Conservation (phyloP, 495 filamentous ascomycete genomes). For the Aspergillus mulundensis region DNA sequence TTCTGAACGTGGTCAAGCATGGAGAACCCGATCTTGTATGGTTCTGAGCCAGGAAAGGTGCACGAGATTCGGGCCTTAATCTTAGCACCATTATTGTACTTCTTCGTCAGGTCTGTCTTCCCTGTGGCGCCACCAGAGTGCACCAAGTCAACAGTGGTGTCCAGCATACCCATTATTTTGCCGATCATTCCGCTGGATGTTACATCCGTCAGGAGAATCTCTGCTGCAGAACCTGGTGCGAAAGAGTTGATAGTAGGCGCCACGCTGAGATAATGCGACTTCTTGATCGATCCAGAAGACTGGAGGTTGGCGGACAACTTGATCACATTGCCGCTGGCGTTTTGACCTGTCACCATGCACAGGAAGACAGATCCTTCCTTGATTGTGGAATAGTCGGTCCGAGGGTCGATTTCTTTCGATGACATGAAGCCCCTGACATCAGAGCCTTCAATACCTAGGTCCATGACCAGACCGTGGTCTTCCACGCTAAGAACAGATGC, state of each 20-base stretch:
- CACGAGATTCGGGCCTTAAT: conserved; percentile 82
- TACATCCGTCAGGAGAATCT: conserved; percentile 76
- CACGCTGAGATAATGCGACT: conserved; percentile 60
- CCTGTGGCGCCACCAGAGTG: conserved; percentile 71
- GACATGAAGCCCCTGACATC: conserved; percentile 78
- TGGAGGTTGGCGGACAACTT: conserved; percentile 77
- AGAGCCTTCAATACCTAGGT: conserved; percentile 68
- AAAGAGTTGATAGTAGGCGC: conserved; percentile 88
- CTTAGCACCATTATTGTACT: conserved; percentile 76
- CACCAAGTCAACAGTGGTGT: conserved; percentile 83
- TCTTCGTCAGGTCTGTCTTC: conserved; percentile 62
- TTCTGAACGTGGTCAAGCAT: conserved; percentile 76
- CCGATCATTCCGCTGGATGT: conserved; percentile 59
- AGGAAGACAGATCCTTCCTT: conserved; percentile 80
- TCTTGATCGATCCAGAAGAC: conserved; percentile 64
- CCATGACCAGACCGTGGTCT: conserved; percentile 93
- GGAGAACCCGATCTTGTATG: conserved; percentile 80
- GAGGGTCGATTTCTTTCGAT: conserved; percentile 70
- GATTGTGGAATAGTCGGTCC: conserved; percentile 54
- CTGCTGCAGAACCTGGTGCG: conserved; percentile 82
- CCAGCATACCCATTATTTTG: conserved; percentile 87
- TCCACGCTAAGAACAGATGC: conserved; percentile 86
- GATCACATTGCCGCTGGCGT: conserved; percentile 71
- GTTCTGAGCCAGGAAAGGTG: conserved; percentile 72
- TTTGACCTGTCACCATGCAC: conserved; percentile 74